These are phyloP conservation scores for Bertia moriformis DNA, from an alignment of 2,329 filamentous ascomycete genomes.

Conservation along the genomic window DNA sequence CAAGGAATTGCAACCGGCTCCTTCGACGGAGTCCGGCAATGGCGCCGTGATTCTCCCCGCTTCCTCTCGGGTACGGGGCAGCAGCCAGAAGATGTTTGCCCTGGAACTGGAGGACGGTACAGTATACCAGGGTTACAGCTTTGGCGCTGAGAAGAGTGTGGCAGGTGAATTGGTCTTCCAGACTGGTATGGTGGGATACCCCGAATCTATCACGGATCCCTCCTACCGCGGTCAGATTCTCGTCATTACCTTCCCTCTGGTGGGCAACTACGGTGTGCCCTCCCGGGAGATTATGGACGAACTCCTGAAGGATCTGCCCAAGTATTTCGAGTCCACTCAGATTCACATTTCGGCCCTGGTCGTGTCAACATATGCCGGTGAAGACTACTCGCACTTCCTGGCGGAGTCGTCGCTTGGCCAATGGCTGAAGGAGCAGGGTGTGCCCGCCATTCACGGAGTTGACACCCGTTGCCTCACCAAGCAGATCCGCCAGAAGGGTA, in stretches of 20 bases:
- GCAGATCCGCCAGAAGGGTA: constrained; percentile 82
- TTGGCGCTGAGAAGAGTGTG: constrained; percentile 86
- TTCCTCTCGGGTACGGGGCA: constrained; percentile 35
- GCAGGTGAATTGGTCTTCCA: constrained; percentile 97
- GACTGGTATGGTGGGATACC: constrained; percentile 98
- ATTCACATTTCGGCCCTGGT: constrained; percentile 92
- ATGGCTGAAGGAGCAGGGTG: constrained; percentile 90
- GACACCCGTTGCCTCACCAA: constrained; percentile 91
- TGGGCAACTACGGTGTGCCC: constrained; percentile 95
- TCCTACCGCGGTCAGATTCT: constrained; percentile 87
- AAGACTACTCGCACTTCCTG: constrained; percentile 89
- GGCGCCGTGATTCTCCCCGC: constrained; percentile 34
- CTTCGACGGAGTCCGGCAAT: background rate
- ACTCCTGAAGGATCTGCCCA: constrained; percentile 71
- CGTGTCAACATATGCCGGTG: constrained; percentile 79
- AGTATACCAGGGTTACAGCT: constrained; percentile 87
- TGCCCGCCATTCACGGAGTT: constrained; percentile 88
- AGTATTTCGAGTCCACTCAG: constrained; percentile 80
- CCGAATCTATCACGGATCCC: constrained; percentile 79
- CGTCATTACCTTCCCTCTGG: constrained; percentile 86
- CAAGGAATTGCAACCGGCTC: background rate
- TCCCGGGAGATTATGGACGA: constrained; percentile 73
- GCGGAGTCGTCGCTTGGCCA: constrained; percentile 78
- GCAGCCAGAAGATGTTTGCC: constrained; percentile 54
- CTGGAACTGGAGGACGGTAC: constrained; percentile 88